A percentile compares a stretch with the other conserved stretches of the same genome.
phyloP scores from a whole-genome alignment of 2,329 filamentous ascomycete species.

The Oidium heveae region DNA sequence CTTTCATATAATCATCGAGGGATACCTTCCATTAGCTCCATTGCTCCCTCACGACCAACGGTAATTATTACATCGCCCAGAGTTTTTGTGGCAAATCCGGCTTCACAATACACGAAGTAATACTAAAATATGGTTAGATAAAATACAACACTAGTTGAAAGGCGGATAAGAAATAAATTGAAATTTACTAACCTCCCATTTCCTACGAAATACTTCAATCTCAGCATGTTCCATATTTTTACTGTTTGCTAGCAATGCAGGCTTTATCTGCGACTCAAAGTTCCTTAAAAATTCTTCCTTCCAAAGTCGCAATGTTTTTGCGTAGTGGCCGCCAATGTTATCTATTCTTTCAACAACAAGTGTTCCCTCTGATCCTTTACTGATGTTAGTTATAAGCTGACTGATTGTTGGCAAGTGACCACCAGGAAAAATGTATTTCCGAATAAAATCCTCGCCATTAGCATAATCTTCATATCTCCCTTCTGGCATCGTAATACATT shows the following conservation, averaged over 20 bases:
- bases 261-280: conserved; percentile 33
- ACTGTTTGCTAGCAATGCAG: conserved; percentile 32
- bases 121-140: conserved; percentile 20
- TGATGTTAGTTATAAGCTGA: conserved; percentile 32
- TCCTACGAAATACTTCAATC: conserved; percentile 40
- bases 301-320: conserved; percentile 43
- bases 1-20: conserved; percentile 15
- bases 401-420: conserved; percentile 38
- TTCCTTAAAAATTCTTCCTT: conserved; percentile 36
- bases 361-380: conserved; percentile 29
- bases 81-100: conserved; percentile 46
- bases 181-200: conserved; percentile 33
- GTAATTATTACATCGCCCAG: conserved; percentile 50
- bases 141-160: too few species aligned
- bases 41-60: conserved; percentile 23
- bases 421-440: conserved; percentile 57
- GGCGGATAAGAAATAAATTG: neutral
- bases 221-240: conserved; percentile 32
- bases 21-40: conserved; percentile 45
- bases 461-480: conserved; percentile 38
- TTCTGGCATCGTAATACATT: conserved; percentile 57
- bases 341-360: conserved; percentile 41
- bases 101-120: conserved; percentile 54
- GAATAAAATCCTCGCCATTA: conserved; percentile 46
- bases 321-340: conserved; percentile 52